These are phyloP conservation scores for Penicillium olsonii DNA, from an alignment of 2,329 filamentous ascomycete species.

Conservation along the genomic window DNA sequence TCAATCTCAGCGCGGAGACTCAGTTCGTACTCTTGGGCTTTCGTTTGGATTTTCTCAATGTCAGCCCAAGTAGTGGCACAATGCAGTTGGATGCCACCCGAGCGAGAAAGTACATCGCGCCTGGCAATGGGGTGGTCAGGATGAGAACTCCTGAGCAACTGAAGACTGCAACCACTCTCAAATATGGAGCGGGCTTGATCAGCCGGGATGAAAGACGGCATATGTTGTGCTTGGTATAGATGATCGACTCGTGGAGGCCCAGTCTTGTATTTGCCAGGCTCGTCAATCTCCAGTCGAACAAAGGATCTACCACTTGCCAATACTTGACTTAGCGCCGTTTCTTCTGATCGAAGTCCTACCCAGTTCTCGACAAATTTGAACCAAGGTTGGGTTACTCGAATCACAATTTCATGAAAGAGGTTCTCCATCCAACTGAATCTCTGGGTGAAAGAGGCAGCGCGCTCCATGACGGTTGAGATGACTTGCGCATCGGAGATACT, in stretches of 20 bases:
- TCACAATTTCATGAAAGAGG: conserved; percentile 68
- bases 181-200: conserved; percentile 74
- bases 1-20: conserved; percentile 40
- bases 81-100: conserved; percentile 58
- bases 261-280: conserved; percentile 59
- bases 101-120: conserved; percentile 48
- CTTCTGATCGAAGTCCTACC: conserved; percentile 68
- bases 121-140: conserved; percentile 68
- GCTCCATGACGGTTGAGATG: conserved; percentile 62
- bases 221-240: conserved; percentile 51
- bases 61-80: conserved; percentile 75
- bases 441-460: conserved; percentile 65
- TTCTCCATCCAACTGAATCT: conserved; percentile 62
- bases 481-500: conserved; percentile 60
- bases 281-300: conserved; percentile 60
- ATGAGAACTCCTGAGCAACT: conserved; percentile 70
- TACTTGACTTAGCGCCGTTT: conserved; percentile 53
- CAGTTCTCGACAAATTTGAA: conserved; percentile 69
- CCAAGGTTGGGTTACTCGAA: conserved; percentile 65
- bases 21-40: conserved; percentile 51
- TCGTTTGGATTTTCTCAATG: conserved; percentile 64
- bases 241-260: conserved; percentile 66
- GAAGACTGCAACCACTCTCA: conserved; percentile 74
- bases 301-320: conserved; percentile 59
- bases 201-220: conserved; percentile 70